Base-by-base conservation (phyloP, 768 basidiomycete genomes). In the Fibroporia radiculosa region DNA sequence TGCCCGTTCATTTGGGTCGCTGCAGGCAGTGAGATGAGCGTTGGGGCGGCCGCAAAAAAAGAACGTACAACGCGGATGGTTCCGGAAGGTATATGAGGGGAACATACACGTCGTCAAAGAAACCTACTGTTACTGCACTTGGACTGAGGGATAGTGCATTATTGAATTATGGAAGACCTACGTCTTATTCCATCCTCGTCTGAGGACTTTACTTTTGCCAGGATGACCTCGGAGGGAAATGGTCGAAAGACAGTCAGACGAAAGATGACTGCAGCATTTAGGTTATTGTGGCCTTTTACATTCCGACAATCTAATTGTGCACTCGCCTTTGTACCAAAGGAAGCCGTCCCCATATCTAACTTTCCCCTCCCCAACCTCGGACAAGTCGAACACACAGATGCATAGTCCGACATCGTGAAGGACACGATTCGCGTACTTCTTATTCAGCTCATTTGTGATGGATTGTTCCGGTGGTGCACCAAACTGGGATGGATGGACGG, bases 101-200 rank as follows among this genome's bases (percentile, higher is more conserved):
- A 36, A 97, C 75, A 58, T 90, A 88, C 19, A 97, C 82, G 55
- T 97, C 93, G 63, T 92, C 89, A 56, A 98, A 98, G 70, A 98
- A 97, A 16, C 84, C 86, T 14, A 96, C 62, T 18, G 84, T 78
- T 22, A 95, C 93, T 95, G 54, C 13, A 34, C 6, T 5, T 11
- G 11, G 26, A 44, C 8, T 18, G 35, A 20, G 13, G 41, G 31
- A 40, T 33, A 20, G 26, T 16, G 33, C 44, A 44, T 25, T 24
- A 34, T 45, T 16, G 41, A 45, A n/a, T n/a, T 19, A 28, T 5
- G 4, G 19, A 5, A 25, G 4, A 27, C 87, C 33, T 51, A 93
- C 95, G 62, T 63, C 89, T 73, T 50, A 98, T 81, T 10, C 88
- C 87, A 38, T 87, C 80, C 52, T 86, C 78, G 38, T 92, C 88